These are phyloP conservation scores for Boletus subluridellus DNA, from an alignment of 1,284 basidiomycete species.

Conservation along the genomic window DNA sequence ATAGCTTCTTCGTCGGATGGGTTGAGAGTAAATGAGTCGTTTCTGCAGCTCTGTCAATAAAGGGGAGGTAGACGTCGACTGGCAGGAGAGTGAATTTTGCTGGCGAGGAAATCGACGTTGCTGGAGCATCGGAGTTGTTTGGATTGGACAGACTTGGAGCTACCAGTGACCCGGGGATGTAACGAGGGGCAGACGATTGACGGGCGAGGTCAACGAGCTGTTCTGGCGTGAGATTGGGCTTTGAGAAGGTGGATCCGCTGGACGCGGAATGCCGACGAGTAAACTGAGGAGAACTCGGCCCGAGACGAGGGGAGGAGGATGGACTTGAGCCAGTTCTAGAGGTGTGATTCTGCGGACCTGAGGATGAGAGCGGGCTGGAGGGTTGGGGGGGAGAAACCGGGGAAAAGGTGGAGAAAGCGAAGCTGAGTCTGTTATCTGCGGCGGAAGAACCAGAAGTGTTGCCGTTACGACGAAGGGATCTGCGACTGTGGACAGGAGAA, in stretches of 20 bases:
- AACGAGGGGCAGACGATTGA: constrained; percentile 51
- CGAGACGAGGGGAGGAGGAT: constrained; percentile 45
- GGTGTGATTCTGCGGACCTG: constrained; percentile 15
- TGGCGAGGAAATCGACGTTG: constrained; percentile 29
- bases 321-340: constrained; percentile 25
- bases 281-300: constrained; percentile 45
- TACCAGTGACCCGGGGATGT: constrained; percentile 20
- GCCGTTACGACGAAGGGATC: constrained; percentile 31
- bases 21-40: constrained; percentile 58
- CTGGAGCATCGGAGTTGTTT: background rate
- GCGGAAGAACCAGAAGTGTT: constrained; percentile 29
- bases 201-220: constrained; percentile 66
- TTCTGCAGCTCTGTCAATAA: constrained; percentile 68
- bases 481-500: constrained; percentile 25
- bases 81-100: constrained; percentile 69
- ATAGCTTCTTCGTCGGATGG: constrained; percentile 62
- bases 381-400: constrained; percentile 24
- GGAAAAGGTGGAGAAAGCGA: constrained; percentile 62
- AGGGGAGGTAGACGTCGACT: constrained; percentile 68
- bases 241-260: constrained; percentile 28
- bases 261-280: constrained; percentile 32
- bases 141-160: constrained; percentile 24
- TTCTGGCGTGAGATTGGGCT: constrained; percentile 56
- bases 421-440: constrained; percentile 52
- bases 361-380: constrained; percentile 9